Evolutionary conservation across 305 asterid genomes (phyloP).

Genomic region (Coffea humblotiana): DNA sequence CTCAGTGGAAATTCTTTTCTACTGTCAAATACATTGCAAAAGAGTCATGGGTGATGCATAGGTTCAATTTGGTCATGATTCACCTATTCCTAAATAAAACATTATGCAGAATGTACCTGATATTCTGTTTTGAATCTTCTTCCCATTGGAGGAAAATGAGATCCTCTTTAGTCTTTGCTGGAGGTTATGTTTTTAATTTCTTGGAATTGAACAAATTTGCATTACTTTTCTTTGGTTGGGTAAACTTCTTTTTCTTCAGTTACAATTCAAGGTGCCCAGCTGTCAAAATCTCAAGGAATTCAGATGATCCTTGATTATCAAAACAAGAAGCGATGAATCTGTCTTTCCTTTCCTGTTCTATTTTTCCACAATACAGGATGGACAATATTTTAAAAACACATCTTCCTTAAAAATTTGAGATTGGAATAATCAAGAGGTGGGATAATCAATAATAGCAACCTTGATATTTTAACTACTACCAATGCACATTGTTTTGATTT

Average conservation of each 20-base stretch:
- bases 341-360: too few species aligned
- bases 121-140: not conserved
- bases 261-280: not conserved
- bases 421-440: not conserved
- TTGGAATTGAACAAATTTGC: not conserved
- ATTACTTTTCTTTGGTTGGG: not conserved
- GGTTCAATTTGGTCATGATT: not conserved
- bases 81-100: not conserved
- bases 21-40: not conserved
- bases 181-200: not conserved
- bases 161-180: not conserved
- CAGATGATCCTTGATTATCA: too few species aligned
- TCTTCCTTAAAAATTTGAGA: not conserved
- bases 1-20: not conserved
- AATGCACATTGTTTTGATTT: not conserved
- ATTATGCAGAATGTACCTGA: not conserved
- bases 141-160: conserved; percentile 3
- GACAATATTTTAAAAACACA: not conserved
- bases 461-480: not conserved
- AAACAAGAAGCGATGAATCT: too few species aligned
- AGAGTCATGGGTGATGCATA: not conserved
- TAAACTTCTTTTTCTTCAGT: not conserved
- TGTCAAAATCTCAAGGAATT: not conserved
- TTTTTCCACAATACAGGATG: too few species aligned
- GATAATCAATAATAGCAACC: conserved; percentile 1